phyloP scores from a whole-genome alignment of 2,329 filamentous ascomycete genomes.

The Sclerotinia sclerotiorum region DNA sequence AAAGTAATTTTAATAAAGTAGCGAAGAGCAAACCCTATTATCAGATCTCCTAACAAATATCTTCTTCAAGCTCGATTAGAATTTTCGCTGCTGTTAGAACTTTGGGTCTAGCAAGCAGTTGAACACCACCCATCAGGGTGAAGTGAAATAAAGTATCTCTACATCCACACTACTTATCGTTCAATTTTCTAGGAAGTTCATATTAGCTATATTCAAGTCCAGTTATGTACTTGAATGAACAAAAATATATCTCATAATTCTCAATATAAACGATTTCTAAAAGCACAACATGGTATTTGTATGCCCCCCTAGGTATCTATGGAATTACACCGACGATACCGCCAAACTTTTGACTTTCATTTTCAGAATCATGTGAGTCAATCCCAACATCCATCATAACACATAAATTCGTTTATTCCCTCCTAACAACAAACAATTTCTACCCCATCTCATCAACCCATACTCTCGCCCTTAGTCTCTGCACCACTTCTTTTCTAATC shows the following conservation, averaged over 20 bases:
- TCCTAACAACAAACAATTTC: neutral
- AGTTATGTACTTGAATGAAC: neutral
- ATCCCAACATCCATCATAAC: constrained; percentile 15
- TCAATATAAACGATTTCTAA: neutral
- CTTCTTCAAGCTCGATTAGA: neutral
- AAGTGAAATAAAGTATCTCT: too few relatives aligned
- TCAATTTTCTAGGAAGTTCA: too few relatives aligned
- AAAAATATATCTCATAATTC: neutral
- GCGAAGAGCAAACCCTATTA: neutral
- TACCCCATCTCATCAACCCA: constrained; percentile 42
- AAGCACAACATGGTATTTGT: neutral
- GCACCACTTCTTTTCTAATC: constrained; percentile 57
- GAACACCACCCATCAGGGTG: too few relatives aligned
- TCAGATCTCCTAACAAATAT: too few relatives aligned
- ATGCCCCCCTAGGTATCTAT: neutral
- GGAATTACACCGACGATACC: neutral
- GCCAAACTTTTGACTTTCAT: neutral
- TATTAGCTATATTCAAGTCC: too few relatives aligned
- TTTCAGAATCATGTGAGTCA: neutral
- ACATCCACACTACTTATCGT: too few relatives aligned
- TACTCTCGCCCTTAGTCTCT: constrained; percentile 53
- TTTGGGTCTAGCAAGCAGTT: neutral
- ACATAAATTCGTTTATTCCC: constrained; percentile 13
- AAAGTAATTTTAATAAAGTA: neutral
- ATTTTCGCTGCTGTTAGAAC: neutral